Evolutionary conservation across 352 stramenopile species (phyloP), one percentile per base, ranked within the genome.

Genomic region (Globisporangium spinosum): DNA sequence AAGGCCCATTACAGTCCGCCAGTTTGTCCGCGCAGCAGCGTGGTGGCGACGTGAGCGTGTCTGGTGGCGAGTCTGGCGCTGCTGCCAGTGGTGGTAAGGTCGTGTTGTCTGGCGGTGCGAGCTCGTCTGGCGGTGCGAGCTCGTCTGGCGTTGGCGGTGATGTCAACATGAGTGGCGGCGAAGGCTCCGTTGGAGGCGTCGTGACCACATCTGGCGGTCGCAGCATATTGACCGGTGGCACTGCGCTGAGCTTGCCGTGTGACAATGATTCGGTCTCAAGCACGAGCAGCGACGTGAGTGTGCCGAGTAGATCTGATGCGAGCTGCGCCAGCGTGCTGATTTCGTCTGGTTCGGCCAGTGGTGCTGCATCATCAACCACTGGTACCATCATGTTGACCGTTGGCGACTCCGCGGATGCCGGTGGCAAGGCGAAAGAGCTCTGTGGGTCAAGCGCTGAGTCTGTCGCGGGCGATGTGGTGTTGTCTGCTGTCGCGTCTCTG

Each of bases 121-220:
- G 40, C 20, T 60, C 63, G 27, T 68, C n/a, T n/a, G n/a, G n/a
- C n/a, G n/a, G n/a, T n/a, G n/a, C n/a, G n/a, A n/a, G n/a, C n/a
- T n/a, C n/a, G n/a, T n/a, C n/a, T 57, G 63, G 53, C 29, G 53
- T 57, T 17, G 49, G 61, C 23, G 34, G 60, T 55, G 9, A 4
- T 22, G 13, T 57, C 2, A 20, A 22, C 54, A 27, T 62, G 34
- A 65, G 34, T 49, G 68, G 65, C n/a, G 62, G 58, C 20, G 62
- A 67, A 40, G 75, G 70, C 20, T 71, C 69, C 6, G 75, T 60
- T 27, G 72, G 75, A 34, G 12, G 71, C 49, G 67, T 73, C n/a
- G 68, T 70, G 8, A 69, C 73, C 47, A 69, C 65, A 23, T 65
- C 67, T 58, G 69, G 74, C 17, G 60, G 60, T 43, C 60, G 25